Evolutionary conservation across 2,329 filamentous ascomycete species (phyloP).

Genomic region (Atkinsonella texensis): DNA sequence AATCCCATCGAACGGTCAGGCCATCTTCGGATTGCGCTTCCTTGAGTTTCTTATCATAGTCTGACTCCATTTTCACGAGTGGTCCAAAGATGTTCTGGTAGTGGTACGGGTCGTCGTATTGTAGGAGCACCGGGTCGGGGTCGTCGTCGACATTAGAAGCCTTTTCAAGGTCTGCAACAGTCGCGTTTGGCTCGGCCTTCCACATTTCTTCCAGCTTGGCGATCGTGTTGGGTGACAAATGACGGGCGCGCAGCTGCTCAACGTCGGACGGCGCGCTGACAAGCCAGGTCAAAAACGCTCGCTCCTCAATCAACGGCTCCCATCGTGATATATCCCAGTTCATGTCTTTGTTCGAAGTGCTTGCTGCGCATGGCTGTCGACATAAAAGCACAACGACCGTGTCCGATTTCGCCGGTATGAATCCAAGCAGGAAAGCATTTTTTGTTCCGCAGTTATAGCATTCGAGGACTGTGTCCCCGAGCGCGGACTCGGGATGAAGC

Average conservation of each 20-base stretch:
- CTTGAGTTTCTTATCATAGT: conserved; percentile 98
- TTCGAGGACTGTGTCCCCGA: conserved; percentile 92
- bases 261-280: conserved; percentile 81
- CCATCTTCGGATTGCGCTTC: conserved; percentile 96
- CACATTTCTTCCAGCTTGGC: conserved; percentile 95
- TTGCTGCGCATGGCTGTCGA: conserved; percentile 89
- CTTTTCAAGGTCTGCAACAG: conserved; percentile 84
- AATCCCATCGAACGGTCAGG: conserved; percentile 88
- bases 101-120: conserved; percentile 95
- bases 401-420: conserved; percentile 97
- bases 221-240: conserved; percentile 88
- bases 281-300: conserved; percentile 89
- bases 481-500: conserved; percentile 80
- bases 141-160: conserved; percentile 88
- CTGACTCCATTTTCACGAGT: conserved; percentile 96
- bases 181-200: conserved; percentile 88
- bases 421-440: conserved; percentile 93
- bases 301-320: conserved; percentile 95
- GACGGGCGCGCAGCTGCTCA: conserved; percentile 88
- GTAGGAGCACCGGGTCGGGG: conserved; percentile 78
- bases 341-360: conserved; percentile 96
- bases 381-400: conserved; percentile 95
- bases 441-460: conserved; percentile 99
- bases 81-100: conserved; percentile 99
- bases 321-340: conserved; percentile 98